Percentiles rank a stretch among this genome's conserved stretches.
These are phyloP conservation scores for Echites panduratus DNA, from an alignment of 257 asterid species.

Conservation along the genomic window DNA sequence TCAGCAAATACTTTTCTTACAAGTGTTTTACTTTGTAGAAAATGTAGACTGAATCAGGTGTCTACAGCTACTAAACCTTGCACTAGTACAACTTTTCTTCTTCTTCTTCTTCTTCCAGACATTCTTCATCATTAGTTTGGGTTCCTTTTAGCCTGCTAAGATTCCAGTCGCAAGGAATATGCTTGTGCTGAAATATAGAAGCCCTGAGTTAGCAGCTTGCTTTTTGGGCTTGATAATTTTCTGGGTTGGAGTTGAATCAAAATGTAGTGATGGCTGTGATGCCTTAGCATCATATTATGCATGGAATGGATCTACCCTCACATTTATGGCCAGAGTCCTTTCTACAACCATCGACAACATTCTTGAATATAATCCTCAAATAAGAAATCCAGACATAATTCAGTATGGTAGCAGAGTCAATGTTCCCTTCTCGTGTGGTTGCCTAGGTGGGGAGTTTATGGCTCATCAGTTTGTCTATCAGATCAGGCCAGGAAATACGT, in stretches of 20 bases:
- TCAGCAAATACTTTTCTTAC: background rate
- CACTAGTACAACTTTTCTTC: background rate
- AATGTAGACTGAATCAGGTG: background rate
- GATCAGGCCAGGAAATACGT: constrained; percentile 29
- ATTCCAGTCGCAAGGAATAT: constrained; percentile 8
- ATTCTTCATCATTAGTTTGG: background rate
- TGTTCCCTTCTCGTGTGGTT: constrained; percentile 54
- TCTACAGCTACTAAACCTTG: background rate
- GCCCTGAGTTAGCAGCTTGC: constrained; percentile 5
- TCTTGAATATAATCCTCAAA: constrained; percentile 44
- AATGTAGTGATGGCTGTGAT: constrained; percentile 33
- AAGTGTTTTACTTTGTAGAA: background rate
- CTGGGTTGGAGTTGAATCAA: constrained; percentile 32
- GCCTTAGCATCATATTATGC: constrained; percentile 64
- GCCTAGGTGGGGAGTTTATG: constrained; percentile 38
- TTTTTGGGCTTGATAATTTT: constrained; percentile 15
- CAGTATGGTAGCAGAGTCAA: constrained; percentile 29
- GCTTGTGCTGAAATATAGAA: constrained; percentile 18
- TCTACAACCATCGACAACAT: constrained; percentile 37
- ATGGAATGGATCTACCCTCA: constrained; percentile 44
- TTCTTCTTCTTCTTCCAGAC: background rate
- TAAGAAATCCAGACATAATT: constrained; percentile 34
- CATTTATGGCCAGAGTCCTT: constrained; percentile 37
- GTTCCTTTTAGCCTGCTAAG: background rate
- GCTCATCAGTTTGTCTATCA: constrained; percentile 41